phyloP scores from a whole-genome alignment of 2,329 filamentous ascomycete genomes.

The Ascochyta pisi region DNA sequence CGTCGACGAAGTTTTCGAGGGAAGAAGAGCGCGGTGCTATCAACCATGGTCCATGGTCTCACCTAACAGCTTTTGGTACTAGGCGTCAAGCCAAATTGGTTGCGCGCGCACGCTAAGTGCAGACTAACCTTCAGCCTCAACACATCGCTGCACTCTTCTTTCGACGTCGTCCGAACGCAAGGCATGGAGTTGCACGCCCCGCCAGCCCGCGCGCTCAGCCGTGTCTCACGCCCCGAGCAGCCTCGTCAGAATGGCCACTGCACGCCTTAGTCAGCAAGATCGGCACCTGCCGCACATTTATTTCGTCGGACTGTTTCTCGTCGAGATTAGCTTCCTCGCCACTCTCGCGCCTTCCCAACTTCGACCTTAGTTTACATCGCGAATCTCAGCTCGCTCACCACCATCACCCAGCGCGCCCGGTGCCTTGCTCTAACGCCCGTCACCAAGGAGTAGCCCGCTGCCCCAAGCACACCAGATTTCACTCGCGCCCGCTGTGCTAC shows the following conservation, averaged over 20 bases:
- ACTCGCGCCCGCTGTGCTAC: constrained; percentile 32
- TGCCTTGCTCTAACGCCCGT: constrained; percentile 40
- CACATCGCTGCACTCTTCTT: constrained; percentile 33
- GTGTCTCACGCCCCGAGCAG: constrained; percentile 7
- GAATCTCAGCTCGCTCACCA: constrained; percentile 43
- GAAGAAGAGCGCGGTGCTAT: constrained; percentile 5
- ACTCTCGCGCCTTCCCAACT: constrained; percentile 46
- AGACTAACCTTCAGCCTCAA: constrained; percentile 41
- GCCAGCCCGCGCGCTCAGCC: constrained; percentile 16
- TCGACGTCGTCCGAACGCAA: constrained; percentile 28
- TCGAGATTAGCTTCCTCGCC: constrained; percentile 31
- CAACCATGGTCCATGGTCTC: constrained; percentile 19
- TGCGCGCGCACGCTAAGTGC: constrained; percentile 34
- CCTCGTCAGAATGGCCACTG: constrained; percentile 10
- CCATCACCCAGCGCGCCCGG: constrained; percentile 26
- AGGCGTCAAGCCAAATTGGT: constrained; percentile 23
- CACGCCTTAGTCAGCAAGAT: constrained; percentile 33
- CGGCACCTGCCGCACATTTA: constrained; percentile 23
- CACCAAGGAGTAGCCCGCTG: constrained; percentile 28
- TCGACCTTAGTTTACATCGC: constrained; percentile 48
- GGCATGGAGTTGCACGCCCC: constrained; percentile 19
- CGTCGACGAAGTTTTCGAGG: constrained; percentile 1
- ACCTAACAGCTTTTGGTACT: constrained; percentile 32
- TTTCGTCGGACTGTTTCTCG: constrained; percentile 20
- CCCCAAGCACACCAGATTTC: constrained; percentile 29